Percentiles rank a stretch among this genome's conserved stretches.
phyloP scores from a whole-genome alignment of 371 early-diverging fungal species.

The Mucor lusitanicus region DNA sequence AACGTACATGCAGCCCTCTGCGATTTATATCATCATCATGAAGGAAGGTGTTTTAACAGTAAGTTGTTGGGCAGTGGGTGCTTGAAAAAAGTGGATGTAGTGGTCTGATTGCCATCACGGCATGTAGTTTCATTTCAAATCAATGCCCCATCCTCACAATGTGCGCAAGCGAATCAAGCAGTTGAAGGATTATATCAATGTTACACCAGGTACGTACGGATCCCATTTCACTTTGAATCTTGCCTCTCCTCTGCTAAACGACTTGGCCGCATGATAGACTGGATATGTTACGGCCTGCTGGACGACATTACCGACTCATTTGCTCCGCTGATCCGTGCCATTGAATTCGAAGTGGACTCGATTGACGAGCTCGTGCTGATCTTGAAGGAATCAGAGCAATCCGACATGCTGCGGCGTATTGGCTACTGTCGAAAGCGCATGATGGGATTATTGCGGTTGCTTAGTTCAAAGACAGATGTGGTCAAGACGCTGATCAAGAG shows the following conservation, averaged over 20 bases:
- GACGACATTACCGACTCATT: slow-evolving; percentile 88
- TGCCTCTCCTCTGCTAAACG: no score
- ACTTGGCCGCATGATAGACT: slow-evolving; percentile 52
- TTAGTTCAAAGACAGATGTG: slow-evolving; percentile 82
- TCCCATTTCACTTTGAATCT: no score
- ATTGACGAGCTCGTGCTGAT: slow-evolving; percentile 92
- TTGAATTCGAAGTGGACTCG: slow-evolving; percentile 89
- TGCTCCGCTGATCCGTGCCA: slow-evolving; percentile 74
- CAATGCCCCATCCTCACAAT: slow-evolving; percentile 72
- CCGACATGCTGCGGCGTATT: slow-evolving; percentile 87
- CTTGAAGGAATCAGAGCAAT: slow-evolving; percentile 83
- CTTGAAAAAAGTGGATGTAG: neutral
- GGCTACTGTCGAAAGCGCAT: slow-evolving; percentile 83
- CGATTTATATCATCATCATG: slow-evolving; percentile 83
- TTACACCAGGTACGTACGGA: slow-evolving; percentile 50
- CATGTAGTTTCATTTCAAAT: slow-evolving; percentile 69
- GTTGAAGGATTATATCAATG: slow-evolving; percentile 63
- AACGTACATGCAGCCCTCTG: slow-evolving; percentile 74
- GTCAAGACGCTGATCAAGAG: slow-evolving; percentile 80
- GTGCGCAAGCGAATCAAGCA: slow-evolving; percentile 78
- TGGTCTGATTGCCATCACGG: neutral
- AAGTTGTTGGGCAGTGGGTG: slow-evolving; percentile 6
- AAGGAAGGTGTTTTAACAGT: slow-evolving; percentile 80
- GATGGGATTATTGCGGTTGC: slow-evolving; percentile 71
- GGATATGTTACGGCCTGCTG: slow-evolving; percentile 88